Evolutionary conservation across 169 alveolate species (phyloP), one percentile per base, ranked within the genome.

Genomic region (Eimeria falciformis): DNA sequence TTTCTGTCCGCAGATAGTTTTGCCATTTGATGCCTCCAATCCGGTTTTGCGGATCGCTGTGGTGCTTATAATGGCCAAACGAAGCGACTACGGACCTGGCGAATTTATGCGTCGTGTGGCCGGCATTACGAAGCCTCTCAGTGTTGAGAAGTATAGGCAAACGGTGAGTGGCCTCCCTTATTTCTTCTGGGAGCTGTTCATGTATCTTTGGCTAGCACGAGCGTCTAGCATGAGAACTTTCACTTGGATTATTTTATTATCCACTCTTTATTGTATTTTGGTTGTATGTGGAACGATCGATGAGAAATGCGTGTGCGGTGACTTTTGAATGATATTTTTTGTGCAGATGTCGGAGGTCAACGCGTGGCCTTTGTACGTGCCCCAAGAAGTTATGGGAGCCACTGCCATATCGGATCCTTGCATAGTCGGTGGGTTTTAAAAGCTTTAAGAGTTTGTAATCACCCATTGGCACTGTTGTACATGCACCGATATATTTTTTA

Each of bases 1-100:
- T 62, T 14, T 62, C 2, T 0, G 25, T 18, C 6, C 73, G n/a
- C 73, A 62, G 73, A 29, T 62, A 0, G 73, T 62, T 1, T 1
- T 62, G n/a, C 73, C 73, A n/a, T 62, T 62, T n/a, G 73, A 62
- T n/a, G 73, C 29, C 5, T 62, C 73, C n/a, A 18, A n/a, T 12
- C 73, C 73, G n/a, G 73, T 62, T n/a, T 29, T 62, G n/a, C 73
- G 73, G 5, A 62, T 62, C n/a, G 73, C 73, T 12, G 73, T 62
- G n/a, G n/a, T 62, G 6, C n/a, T 62, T n/a, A 29, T 62, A n/a
- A 62, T 62, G 73, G 73, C 33, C n/a, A 62, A 62, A n/a, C 12
- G n/a, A n/a, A n/a, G 25, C n/a, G 37, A 62, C 2, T 7, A 12
- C 73, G 33, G n/a, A 2, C 73, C 17, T 7, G 73, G 73, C n/a